phyloP scores from a whole-genome alignment of 768 basidiomycete species.

The Hericium coralloides region DNA sequence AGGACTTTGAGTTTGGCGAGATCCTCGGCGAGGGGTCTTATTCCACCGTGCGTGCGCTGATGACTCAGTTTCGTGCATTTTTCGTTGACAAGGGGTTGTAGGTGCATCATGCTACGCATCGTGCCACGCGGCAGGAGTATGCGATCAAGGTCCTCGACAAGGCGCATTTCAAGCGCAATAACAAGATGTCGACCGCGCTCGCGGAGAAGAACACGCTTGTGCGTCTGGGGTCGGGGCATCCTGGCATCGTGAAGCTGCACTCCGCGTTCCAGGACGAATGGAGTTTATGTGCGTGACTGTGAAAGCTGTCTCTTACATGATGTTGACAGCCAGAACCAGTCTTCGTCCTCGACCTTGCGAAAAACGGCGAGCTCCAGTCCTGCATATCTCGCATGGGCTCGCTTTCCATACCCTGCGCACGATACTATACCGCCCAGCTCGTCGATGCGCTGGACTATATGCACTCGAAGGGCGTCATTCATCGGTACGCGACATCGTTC shows the following conservation, averaged over 20 bases:
- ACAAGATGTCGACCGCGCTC: constrained; percentile 68
- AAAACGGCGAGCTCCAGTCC: constrained; percentile 71
- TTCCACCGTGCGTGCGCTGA: constrained; percentile 52
- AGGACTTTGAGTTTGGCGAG: constrained; percentile 67
- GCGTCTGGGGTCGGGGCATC: constrained; percentile 55
- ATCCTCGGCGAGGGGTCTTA: constrained; percentile 79
- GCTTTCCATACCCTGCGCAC: constrained; percentile 63
- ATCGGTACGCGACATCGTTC: constrained; percentile 41
- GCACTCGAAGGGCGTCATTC: constrained; percentile 84
- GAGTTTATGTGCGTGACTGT: constrained; percentile 60
- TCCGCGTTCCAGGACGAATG: constrained; percentile 83
- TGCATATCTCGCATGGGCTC: constrained; percentile 78
- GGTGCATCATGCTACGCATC: constrained; percentile 51
- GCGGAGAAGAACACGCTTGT: constrained; percentile 76
- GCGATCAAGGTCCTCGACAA: constrained; percentile 83
- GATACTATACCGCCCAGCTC: constrained; percentile 85
- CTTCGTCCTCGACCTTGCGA: constrained; percentile 69
- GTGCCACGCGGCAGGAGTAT: constrained; percentile 51
- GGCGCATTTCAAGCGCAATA: constrained; percentile 68
- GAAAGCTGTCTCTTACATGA: not conserved
- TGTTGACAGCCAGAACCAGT: constrained; percentile 30
- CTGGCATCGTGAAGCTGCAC: constrained; percentile 72
- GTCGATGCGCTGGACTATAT: constrained; percentile 86
- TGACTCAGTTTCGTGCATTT: constrained; percentile 1
- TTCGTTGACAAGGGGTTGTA: constrained; percentile 18